Conservation (phyloP, 768 basidiomycete species). For the Calocera cornea region DNA sequence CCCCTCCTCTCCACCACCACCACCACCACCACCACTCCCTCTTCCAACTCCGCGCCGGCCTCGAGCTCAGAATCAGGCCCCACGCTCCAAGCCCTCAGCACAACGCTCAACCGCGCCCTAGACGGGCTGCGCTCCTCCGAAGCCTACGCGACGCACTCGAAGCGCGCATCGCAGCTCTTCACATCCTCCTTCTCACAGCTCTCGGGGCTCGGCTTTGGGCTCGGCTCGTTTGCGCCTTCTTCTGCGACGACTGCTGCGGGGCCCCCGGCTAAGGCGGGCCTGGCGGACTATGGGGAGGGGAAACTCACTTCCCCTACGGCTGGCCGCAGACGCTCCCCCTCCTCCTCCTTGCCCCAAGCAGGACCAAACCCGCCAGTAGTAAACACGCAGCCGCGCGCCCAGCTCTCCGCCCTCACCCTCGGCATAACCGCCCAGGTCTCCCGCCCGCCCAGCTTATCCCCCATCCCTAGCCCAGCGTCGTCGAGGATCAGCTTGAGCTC, state of each 20-base stretch:
- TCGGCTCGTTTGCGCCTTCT: neutral
- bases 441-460: neutral
- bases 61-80: neutral
- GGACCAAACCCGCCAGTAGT: neutral
- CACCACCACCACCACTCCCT: neutral
- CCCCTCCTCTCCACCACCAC: neutral
- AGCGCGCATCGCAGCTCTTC: neutral
- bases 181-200: neutral
- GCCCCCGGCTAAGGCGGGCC: neutral
- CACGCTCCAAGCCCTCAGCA: neutral
- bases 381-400: neutral
- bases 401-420: neutral
- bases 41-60: too few relatives aligned
- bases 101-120: neutral
- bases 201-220: neutral
- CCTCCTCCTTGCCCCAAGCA: neutral
- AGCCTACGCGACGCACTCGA: neutral
- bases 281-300: conserved; percentile 1
- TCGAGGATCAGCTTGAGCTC: neutral
- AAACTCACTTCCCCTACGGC: neutral
- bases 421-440: neutral
- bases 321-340: neutral
- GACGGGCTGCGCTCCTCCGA: neutral
- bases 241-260: neutral
- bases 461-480: neutral